A percentile compares a stretch with the other conserved stretches of the same genome.
These are phyloP conservation scores for Podosphaera fusca DNA, from an alignment of 2,329 filamentous ascomycete genomes.

Conservation along the genomic window DNA sequence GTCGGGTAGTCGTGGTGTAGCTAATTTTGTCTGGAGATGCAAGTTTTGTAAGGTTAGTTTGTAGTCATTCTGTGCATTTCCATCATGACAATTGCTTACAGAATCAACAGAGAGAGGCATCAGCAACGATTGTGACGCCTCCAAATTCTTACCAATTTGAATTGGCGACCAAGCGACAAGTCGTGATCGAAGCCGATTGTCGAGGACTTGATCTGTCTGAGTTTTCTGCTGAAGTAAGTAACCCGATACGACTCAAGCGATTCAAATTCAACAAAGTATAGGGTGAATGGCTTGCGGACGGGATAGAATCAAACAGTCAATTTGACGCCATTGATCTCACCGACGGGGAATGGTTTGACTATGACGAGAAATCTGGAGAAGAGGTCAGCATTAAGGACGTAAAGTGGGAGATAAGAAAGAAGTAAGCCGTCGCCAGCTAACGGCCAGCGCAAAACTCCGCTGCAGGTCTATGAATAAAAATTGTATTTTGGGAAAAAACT, in stretches of 20 bases:
- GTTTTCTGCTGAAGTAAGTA: constrained; percentile 63
- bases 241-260: neutral
- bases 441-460: neutral
- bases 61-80: neutral
- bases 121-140: constrained; percentile 56
- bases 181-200: constrained; percentile 80
- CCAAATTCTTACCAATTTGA: constrained; percentile 48
- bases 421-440: constrained; percentile 5
- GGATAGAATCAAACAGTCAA: constrained; percentile 55
- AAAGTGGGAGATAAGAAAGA: constrained; percentile 49
- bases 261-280: constrained; percentile 17
- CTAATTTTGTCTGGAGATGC: constrained; percentile 99
- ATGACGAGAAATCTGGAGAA: constrained; percentile 78
- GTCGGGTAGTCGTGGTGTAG: constrained; percentile 80
- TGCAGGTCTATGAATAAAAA: too few species aligned
- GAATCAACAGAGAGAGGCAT: constrained; percentile 45
- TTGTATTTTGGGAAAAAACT: too few species aligned
- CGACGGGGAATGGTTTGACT: constrained; percentile 95
- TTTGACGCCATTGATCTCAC: constrained; percentile 62
- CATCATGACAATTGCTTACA: neutral
- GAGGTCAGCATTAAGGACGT: constrained; percentile 84
- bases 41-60: constrained; percentile 74
- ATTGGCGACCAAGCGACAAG: constrained; percentile 51
- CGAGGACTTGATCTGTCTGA: constrained; percentile 78
- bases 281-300: constrained; percentile 80